Percentiles rank a stretch among this genome's conserved stretches.
Conservation (phyloP, 73 alveolate genomes). For the Blepharisma japonicum region DNA sequence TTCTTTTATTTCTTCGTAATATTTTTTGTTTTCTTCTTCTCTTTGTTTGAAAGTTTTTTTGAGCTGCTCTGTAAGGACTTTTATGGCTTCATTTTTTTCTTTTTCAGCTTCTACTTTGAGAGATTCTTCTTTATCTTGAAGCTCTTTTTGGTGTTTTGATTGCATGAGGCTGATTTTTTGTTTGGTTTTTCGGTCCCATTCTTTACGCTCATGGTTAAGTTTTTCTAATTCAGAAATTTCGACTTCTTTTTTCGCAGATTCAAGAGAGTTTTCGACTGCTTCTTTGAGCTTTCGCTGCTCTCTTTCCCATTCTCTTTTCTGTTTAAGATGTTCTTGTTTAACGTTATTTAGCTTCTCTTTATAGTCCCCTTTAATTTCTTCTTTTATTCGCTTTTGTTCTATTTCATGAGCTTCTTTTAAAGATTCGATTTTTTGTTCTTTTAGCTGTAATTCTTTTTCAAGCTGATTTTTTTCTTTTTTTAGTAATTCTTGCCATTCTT, state of each 20-base stretch:
- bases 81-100: not conserved
- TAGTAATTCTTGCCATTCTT: not conserved
- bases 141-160: slow-evolving; percentile 12
- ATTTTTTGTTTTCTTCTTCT: slow-evolving; percentile 14
- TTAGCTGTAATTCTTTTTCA: not conserved
- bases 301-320: slow-evolving; percentile 27
- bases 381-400: not conserved
- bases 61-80: not conserved
- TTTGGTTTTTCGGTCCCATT: slow-evolving; percentile 21
- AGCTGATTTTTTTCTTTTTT: slow-evolving; percentile 10
- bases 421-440: slow-evolving; percentile 3
- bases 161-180: slow-evolving; percentile 17
- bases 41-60: not conserved
- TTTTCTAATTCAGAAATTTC: not conserved
- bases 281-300: slow-evolving; percentile 18
- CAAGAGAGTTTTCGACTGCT: not conserved
- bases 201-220: slow-evolving; percentile 1
- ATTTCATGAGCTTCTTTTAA: not conserved
- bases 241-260: slow-evolving; percentile 20
- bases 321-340: not conserved
- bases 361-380: not conserved
- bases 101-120: not conserved
- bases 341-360: not conserved
- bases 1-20: not conserved
- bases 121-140: not conserved